Base-by-base conservation (phyloP, 1,284 basidiomycete genomes). In the Fomitopsis palustris region DNA sequence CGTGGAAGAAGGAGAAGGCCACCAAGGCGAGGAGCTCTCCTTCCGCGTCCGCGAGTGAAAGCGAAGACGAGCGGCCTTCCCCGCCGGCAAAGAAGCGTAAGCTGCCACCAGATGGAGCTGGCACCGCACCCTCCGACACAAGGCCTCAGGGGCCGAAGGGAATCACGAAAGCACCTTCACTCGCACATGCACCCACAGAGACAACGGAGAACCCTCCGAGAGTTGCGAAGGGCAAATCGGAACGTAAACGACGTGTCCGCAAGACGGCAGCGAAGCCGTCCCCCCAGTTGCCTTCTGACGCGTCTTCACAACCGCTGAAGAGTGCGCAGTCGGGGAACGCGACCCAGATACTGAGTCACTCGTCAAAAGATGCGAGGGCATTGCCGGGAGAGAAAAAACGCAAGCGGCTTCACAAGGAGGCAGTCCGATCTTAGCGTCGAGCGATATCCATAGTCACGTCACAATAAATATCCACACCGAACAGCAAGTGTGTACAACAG, bases 21-120 rank as follows among this genome's bases (percentile, higher is more conserved):
- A 38, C 41, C 47, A 56, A 37, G 56, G 42, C 42, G 47, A 55
- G 37, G 58, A 43, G 38, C 19, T 19, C 49, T 10, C 51, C 31
- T 4, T 43, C 53, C 0, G 27, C 43, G 17, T 29, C n/a, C 14
- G 56, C 57, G 17, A 21, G 49, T 4, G 52, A 38, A 2, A 53
- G 51, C 21, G 42, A 31, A 54, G 56, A 60, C 47, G 33, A 37
- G n/a, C 63, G 62, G 17, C 23, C 45, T 47, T 16, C 45, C 21
- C 59, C 61, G 25, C 62, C 63, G 21, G 63, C 64, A 35, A 73
- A 73, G 65, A 72, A 70, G 56, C 68, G 69, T 19, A 74, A 72
- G 58, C 59, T 69, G 10, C 61, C 59, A 35, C 35, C 23, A 27
- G 45, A 29, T 5, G 21, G 25, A 17, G 45, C 19, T 29, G 10